These are phyloP conservation scores for Trypanosoma rangeli DNA, from an alignment of 208 protist genomes.

Conservation along the genomic window DNA sequence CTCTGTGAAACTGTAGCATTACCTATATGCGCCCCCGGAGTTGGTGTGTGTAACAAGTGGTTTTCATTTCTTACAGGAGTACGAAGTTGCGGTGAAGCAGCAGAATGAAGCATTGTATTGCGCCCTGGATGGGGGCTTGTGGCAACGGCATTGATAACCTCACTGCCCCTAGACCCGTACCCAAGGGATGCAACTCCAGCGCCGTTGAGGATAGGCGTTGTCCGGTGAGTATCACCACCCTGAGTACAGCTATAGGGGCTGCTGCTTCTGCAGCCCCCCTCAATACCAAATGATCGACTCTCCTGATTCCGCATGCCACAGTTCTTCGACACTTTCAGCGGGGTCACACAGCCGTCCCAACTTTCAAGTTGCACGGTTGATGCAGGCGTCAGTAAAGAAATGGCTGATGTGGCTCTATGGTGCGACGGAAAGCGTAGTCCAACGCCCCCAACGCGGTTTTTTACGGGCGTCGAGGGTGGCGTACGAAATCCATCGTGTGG, in stretches of 20 bases:
- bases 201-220: neutral
- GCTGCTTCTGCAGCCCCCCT: neutral
- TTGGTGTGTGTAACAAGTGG: conserved; percentile 12
- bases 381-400: neutral
- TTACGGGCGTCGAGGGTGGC: conserved; percentile 9
- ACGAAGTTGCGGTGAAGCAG: conserved; percentile 16
- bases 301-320: neutral
- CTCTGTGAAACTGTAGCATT: conserved; percentile 13
- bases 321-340: neutral
- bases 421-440: neutral
- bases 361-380: neutral
- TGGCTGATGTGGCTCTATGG: neutral
- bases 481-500: conserved; percentile 11
- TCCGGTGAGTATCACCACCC: conserved; percentile 8
- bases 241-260: conserved; percentile 7
- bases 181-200: conserved; percentile 3
- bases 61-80: conserved; percentile 28
- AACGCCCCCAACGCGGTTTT: neutral
- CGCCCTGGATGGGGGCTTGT: conserved; percentile 7
- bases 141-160: neutral
- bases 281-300: neutral
- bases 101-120: neutral
- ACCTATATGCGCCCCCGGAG: neutral
- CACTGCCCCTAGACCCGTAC: conserved; percentile 10
- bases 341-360: conserved; percentile 17